Percentiles rank a stretch among this genome's conserved stretches.
These are phyloP conservation scores for Cladosporium sp. DNA, from an alignment of 2,329 filamentous ascomycete genomes.

Conservation along the genomic window DNA sequence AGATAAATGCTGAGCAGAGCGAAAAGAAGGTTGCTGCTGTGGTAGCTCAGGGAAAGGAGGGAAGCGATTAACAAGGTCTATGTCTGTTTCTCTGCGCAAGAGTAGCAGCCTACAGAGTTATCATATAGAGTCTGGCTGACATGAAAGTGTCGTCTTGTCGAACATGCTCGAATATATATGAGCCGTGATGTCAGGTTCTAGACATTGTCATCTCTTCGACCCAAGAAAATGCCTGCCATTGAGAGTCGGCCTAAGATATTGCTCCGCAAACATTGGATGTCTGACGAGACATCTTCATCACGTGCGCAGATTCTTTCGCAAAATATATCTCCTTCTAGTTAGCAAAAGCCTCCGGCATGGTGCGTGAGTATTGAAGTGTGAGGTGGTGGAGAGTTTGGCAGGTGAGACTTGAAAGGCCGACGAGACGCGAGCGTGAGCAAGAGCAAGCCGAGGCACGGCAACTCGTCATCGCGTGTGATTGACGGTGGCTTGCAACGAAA, in stretches of 20 bases:
- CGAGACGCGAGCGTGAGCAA: background rate
- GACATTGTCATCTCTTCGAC: background rate
- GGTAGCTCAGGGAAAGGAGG: background rate
- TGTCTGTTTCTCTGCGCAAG: background rate
- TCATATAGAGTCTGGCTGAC: background rate
- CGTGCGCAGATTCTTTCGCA: background rate
- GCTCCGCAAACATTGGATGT: background rate
- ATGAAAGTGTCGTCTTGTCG: background rate
- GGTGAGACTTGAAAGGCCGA: background rate
- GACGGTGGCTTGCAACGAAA: constrained; percentile 5
- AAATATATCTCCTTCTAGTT: background rate
- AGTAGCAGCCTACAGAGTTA: background rate
- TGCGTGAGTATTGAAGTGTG: background rate
- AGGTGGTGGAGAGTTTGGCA: background rate
- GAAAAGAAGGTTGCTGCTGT: background rate
- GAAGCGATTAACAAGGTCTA: background rate
- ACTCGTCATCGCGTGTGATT: constrained; percentile 5
- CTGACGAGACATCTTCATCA: background rate
- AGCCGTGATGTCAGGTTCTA: background rate
- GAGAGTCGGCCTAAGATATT: background rate
- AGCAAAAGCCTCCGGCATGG: background rate
- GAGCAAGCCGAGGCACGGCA: constrained; percentile 1
- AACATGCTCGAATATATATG: background rate
- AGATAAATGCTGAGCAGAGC: background rate
- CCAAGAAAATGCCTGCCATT: background rate